phyloP scores from a whole-genome alignment of 1,139 yeast genomes.

The Torulaspora globosa region DNA sequence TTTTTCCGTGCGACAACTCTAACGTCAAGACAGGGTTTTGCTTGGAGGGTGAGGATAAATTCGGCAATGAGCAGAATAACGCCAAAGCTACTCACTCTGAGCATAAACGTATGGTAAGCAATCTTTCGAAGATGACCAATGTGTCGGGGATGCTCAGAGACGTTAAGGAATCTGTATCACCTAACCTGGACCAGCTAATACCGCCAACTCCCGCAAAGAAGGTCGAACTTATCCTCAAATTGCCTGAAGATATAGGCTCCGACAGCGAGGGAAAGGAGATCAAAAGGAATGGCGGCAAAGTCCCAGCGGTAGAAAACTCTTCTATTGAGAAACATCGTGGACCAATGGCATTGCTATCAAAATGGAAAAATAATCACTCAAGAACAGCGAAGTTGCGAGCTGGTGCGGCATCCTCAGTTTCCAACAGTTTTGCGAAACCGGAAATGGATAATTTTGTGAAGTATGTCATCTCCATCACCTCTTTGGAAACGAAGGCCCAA shows the following conservation, averaged over 20 bases:
- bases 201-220: constrained; percentile 70
- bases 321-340: constrained; percentile 20
- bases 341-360: constrained; percentile 28
- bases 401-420: constrained; percentile 3
- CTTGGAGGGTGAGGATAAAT: constrained; percentile 12
- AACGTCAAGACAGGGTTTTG: constrained; percentile 11
- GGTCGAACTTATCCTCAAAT: constrained; percentile 44
- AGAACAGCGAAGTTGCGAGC: constrained; percentile 2
- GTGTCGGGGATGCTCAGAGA: constrained; percentile 37
- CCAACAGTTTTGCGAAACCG: constrained; percentile 16
- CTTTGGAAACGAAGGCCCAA: constrained; percentile 27
- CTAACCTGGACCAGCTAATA: constrained; percentile 45
- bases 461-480: constrained; percentile 41
- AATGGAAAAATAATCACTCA: constrained; percentile 34
- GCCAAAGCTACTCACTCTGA: constrained; percentile 1
- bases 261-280: not conserved
- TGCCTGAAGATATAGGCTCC: constrained; percentile 20
- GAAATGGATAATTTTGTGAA: constrained; percentile 39
- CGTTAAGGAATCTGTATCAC: constrained; percentile 38
- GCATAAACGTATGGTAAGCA: constrained; percentile 14
- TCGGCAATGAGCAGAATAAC: not conserved
- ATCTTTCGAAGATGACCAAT: constrained; percentile 24
- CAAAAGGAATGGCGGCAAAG: not conserved
- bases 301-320: not conserved
- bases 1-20: constrained; percentile 33